These are phyloP conservation scores for Alternaria consortialis DNA, from an alignment of 2,329 filamentous ascomycete species.

Conservation along the genomic window DNA sequence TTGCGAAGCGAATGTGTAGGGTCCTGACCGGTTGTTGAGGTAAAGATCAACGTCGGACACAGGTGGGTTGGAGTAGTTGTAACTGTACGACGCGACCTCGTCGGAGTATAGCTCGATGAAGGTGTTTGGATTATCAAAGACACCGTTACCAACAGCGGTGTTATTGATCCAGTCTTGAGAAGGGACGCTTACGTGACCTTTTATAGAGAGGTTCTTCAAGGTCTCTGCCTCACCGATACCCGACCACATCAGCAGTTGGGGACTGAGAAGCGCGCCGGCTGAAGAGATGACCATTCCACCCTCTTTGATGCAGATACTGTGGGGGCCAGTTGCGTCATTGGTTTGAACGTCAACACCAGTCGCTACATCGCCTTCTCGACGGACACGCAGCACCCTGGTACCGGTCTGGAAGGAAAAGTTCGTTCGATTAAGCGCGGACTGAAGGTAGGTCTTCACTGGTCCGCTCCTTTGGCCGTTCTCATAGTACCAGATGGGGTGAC, in stretches of 20 bases:
- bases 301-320: conserved; percentile 38
- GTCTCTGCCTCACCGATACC: conserved; percentile 46
- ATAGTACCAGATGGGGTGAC: conserved; percentile 60
- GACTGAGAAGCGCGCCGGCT: conserved; percentile 47
- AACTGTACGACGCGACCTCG: conserved; percentile 58
- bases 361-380: conserved; percentile 52
- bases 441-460: conserved; percentile 61
- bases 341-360: conserved; percentile 54
- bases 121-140: conserved; percentile 67
- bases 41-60: conserved; percentile 58
- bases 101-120: conserved; percentile 60
- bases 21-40: conserved; percentile 59
- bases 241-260: conserved; percentile 53
- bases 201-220: conserved; percentile 44
- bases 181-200: conserved; percentile 47
- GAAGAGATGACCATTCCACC: conserved; percentile 43
- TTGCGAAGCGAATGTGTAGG: conserved; percentile 63
- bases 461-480: conserved; percentile 61
- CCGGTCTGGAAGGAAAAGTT: conserved; percentile 53
- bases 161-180: conserved; percentile 61
- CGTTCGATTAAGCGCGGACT: conserved; percentile 54
- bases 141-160: conserved; percentile 58
- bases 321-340: conserved; percentile 41
- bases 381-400: conserved; percentile 57
- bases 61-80: conserved; percentile 58